Conservation (phyloP, 345 rosid genomes). For the Populus euphratica region DNA sequence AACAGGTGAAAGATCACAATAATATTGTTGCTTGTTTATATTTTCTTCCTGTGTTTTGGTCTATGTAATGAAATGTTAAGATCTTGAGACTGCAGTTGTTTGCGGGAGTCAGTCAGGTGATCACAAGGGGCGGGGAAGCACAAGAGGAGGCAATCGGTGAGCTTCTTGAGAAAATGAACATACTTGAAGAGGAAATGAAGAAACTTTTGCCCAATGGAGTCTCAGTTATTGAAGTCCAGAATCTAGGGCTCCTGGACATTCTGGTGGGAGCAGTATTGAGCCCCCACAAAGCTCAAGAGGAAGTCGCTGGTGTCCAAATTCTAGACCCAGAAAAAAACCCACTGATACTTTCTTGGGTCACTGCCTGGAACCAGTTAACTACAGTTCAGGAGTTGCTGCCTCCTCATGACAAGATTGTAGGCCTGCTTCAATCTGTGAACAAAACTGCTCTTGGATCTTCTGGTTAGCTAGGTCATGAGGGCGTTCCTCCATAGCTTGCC, state of each 20-base stretch:
- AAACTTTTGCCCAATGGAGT: constrained; percentile 13
- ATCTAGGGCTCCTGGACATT: constrained; percentile 21
- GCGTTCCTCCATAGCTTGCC: too few species aligned
- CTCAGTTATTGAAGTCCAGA: constrained; percentile 7
- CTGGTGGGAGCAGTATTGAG: constrained; percentile 20
- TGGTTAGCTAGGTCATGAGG: neutral
- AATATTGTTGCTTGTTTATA: too few species aligned
- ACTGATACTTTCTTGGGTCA: constrained; percentile 35
- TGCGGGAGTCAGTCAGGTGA: constrained; percentile 3
- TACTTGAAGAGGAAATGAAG: constrained; percentile 21
- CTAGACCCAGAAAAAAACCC: constrained; percentile 35
- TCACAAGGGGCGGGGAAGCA: constrained; percentile 33
- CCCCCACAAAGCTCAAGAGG: constrained; percentile 34
- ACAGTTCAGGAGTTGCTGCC: constrained; percentile 25
- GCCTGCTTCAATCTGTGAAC: constrained; percentile 23
- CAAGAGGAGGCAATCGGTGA: constrained; percentile 18
- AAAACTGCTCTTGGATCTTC: neutral
- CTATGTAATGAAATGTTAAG: neutral
- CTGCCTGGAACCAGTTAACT: constrained; percentile 22
- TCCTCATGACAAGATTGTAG: constrained; percentile 32
- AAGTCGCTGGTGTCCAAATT: constrained; percentile 29
- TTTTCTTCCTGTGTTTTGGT: neutral
- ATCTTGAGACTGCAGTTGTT: neutral
- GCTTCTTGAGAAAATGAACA: constrained; percentile 6
- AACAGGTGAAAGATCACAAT: constrained; percentile 7